These are phyloP conservation scores for Mucor mucedo DNA, from an alignment of 371 early-diverging fungal genomes.

Conservation along the genomic window DNA sequence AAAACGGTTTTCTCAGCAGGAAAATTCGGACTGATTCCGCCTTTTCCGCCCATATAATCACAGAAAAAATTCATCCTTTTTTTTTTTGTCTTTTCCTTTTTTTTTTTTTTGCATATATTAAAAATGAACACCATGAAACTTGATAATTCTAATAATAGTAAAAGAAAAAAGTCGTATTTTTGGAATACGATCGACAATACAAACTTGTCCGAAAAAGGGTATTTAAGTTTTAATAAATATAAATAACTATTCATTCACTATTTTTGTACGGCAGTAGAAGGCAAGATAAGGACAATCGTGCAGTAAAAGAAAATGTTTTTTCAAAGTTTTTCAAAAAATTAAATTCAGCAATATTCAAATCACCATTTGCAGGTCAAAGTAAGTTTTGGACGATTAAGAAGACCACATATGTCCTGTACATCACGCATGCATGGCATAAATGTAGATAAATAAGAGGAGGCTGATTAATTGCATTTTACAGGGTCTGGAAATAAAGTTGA, in stretches of 20 bases:
- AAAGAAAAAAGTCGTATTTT: slow-evolving; percentile 7
- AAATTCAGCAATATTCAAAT: neutral
- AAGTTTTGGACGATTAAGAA: neutral
- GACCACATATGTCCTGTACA: neutral
- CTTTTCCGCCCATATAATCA: slow-evolving; percentile 10
- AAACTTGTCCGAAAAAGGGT: slow-evolving; percentile 17
- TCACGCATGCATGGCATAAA: neutral
- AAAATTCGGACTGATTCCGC: slow-evolving; percentile 14
- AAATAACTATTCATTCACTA: slow-evolving; percentile 6
- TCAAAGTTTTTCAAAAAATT: neutral
- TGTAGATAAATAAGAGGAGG: neutral
- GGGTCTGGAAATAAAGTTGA: slow-evolving; percentile 3
- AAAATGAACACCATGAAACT: neutral
- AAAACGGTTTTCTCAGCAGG: slow-evolving; percentile 1
- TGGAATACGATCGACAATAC: slow-evolving; percentile 11
- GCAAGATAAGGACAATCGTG: neutral
- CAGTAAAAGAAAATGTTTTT: neutral
- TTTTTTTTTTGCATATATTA: neutral
- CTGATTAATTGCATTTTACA: neutral
- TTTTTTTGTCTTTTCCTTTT: neutral
- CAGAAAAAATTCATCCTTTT: neutral
- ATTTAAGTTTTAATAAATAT: slow-evolving; percentile 1
- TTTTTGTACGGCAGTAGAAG: neutral
- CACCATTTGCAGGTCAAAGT: neutral
- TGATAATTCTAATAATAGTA: neutral